phyloP scores from a whole-genome alignment of 305 asterid species.

The Plantago lanceolata region DNA sequence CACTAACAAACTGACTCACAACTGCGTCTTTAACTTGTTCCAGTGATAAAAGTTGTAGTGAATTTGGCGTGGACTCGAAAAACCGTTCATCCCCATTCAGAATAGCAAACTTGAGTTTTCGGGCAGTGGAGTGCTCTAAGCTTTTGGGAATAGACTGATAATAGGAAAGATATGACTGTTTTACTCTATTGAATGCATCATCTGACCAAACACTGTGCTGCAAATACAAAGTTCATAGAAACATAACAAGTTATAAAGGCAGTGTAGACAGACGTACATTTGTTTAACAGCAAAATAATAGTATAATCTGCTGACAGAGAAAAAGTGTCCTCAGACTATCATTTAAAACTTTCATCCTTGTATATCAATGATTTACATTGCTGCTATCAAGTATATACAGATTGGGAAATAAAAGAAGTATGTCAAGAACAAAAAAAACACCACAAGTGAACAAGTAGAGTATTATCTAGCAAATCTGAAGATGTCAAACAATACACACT shows the following conservation, averaged over 20 bases:
- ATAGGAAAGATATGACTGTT: slow-evolving; percentile 86
- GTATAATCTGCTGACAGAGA: slow-evolving; percentile 14
- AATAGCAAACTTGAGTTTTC: slow-evolving; percentile 96
- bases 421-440: not conserved
- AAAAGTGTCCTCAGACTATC: slow-evolving; percentile 1
- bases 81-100: slow-evolving; percentile 95
- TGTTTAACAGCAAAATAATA: not conserved
- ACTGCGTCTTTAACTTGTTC: slow-evolving; percentile 86
- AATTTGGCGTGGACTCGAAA: slow-evolving; percentile 90
- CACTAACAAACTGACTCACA: slow-evolving; percentile 85
- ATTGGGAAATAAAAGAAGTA: not conserved
- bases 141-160: slow-evolving; percentile 95
- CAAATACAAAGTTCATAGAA: slow-evolving; percentile 27
- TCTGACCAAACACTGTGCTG: slow-evolving; percentile 99
- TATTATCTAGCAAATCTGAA: slow-evolving; percentile 8
- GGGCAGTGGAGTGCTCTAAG: slow-evolving; percentile 98
- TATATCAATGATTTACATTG: not conserved
- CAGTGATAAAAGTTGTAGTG: slow-evolving; percentile 72
- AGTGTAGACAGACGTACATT: not conserved
- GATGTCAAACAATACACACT: slow-evolving; percentile 17
- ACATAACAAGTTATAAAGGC: slow-evolving; percentile 17
- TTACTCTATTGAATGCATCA: slow-evolving; percentile 97
- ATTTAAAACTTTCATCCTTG: not conserved
- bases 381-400: not conserved
- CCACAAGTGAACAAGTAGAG: slow-evolving; percentile 6